These are phyloP conservation scores for Vitis amurensis DNA, from an alignment of 164 flowering plant genomes.

Conservation along the genomic window DNA sequence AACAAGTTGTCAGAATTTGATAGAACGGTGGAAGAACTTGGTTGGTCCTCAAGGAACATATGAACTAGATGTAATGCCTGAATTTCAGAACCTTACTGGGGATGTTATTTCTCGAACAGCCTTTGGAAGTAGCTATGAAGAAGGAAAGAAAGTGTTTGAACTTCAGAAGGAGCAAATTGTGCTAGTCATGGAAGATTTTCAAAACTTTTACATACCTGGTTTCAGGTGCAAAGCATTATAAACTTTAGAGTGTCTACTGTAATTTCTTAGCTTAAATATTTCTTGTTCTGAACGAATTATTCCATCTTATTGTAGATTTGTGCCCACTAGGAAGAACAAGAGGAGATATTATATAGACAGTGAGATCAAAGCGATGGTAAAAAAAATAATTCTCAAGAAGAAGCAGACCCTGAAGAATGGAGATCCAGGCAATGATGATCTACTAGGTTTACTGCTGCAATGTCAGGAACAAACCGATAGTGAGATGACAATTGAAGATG, in stretches of 20 bases:
- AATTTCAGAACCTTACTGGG: constrained; percentile 35
- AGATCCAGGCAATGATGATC: constrained; percentile 23
- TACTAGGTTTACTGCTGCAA: constrained; percentile 35
- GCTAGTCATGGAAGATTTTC: constrained; percentile 29
- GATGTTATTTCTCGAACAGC: constrained; percentile 54
- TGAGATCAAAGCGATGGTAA: constrained; percentile 28
- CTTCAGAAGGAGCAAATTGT: constrained; percentile 37
- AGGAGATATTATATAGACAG: constrained; percentile 25
- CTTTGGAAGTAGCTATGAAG: constrained; percentile 53
- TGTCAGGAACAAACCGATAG: constrained; percentile 9
- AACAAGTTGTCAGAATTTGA: constrained; percentile 30
- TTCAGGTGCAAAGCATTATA: constrained; percentile 29
- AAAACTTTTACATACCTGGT: constrained; percentile 42
- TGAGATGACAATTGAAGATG: constrained; percentile 41
- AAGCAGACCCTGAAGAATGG: constrained; percentile 16
- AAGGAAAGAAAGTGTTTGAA: constrained; percentile 50
- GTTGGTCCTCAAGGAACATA: constrained; percentile 17
- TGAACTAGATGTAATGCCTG: constrained; percentile 53
- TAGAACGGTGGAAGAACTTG: constrained; percentile 37
- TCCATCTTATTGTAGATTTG: constrained; percentile 18
- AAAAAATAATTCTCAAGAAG: constrained; percentile 21
- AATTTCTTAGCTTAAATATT: background rate
- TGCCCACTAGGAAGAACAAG: constrained; percentile 41
- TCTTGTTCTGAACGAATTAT: background rate
- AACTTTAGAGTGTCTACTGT: background rate